Base-by-base conservation (phyloP, 257 asterid genomes). In the Petunia secreta region DNA sequence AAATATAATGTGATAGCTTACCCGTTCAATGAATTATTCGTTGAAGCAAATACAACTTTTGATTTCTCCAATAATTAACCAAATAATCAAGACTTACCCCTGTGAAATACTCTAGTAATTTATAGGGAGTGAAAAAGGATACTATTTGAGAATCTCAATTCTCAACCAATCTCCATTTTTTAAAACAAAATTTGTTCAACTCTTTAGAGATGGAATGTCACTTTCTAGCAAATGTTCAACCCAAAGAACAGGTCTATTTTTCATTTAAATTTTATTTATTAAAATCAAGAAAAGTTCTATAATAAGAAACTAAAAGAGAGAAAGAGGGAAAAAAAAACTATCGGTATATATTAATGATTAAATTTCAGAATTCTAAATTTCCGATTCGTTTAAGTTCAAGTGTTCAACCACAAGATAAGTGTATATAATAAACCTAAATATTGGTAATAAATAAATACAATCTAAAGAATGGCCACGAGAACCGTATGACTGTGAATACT, bases 401-500 rank as follows among this genome's bases (percentile, higher is more conserved):
- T 48, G 34, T 71, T 48, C 77, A 71, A 25, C 41, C 11, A 25
- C 36, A 46, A 69, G 9, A 69, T 9, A 11, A n/a, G 55, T 41
- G 10, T 9, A 71, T 71, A 69, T 43, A 16, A 68, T 14, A 38
- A 4, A 63, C 4, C 46, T 36, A 73, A 34, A 13, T 39, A 48
- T 14, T 65, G 39, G 5, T 38, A 39, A 57, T 15, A 2, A 37
- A 63, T 37, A 37, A 63, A 5, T 1, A 25, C 25, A 0, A 63
- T 63, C 11, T 37, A 44, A 63, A 37, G 69, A 48, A 46, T 10
- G 59, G 44, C 14, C 77, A 48, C 11, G 77, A 48, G 60, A 36
- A 71, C 41, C 77, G 60, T 25, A 34, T 73, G 62, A 50, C 11
- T 5, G 77, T n/a, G 77, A 48, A 73, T 73, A 73, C 5, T 10